These are phyloP conservation scores for Eucalyptus regnans DNA, from an alignment of 345 rosid species.

Conservation along the genomic window DNA sequence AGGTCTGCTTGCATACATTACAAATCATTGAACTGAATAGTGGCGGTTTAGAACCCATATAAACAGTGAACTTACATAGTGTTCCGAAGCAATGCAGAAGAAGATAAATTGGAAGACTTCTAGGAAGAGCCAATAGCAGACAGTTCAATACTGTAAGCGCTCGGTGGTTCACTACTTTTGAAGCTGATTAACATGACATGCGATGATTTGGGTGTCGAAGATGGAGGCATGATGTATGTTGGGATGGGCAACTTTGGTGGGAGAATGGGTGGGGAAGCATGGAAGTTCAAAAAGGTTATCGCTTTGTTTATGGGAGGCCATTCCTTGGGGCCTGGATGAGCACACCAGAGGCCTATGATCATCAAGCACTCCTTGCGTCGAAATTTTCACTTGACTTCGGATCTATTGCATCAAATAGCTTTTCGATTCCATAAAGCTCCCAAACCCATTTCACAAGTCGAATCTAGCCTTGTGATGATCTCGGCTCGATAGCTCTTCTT, in stretches of 20 bases:
- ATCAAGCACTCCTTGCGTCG: fast-evolving
- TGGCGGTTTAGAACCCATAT: background rate
- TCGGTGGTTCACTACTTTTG: background rate
- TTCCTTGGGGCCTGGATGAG: background rate
- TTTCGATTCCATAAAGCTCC: background rate
- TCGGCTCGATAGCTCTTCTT: background rate
- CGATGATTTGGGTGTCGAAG: too few relatives aligned
- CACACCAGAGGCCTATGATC: background rate
- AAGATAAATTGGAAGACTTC: background rate
- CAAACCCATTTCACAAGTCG: background rate
- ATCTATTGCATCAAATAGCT: background rate
- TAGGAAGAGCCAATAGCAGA: background rate
- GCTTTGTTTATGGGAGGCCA: background rate
- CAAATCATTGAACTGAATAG: background rate
- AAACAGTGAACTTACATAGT: fast-evolving
- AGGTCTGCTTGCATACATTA: background rate
- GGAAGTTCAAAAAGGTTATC: background rate
- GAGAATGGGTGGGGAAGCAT: background rate
- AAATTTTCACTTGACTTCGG: background rate
- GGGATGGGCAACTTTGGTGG: slow-evolving; percentile 1
- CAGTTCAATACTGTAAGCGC: background rate
- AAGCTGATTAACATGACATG: background rate
- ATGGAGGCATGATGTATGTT: background rate
- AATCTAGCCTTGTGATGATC: background rate
- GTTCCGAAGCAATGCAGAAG: background rate